Evolutionary conservation across 1,284 basidiomycete genomes (phyloP).

Genomic region (Sporisorium iseilematis-ciliati): DNA sequence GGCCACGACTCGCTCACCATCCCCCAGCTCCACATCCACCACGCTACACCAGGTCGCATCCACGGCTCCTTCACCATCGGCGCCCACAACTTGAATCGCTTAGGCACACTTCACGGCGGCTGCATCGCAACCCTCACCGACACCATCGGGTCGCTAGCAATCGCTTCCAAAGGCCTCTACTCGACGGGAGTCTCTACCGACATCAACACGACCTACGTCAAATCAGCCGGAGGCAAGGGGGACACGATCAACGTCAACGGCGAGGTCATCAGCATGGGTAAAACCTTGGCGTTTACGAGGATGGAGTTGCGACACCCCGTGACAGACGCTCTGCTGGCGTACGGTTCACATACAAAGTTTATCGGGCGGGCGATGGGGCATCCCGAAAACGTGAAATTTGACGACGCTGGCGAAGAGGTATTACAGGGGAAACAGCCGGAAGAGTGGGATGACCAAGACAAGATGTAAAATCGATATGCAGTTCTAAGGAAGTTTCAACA

Average conservation of each 20-base stretch:
- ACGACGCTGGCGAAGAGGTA: conserved; percentile 80
- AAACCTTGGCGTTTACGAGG: conserved; percentile 64
- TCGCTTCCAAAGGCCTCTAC: conserved; percentile 82
- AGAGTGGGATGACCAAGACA: conserved; percentile 38
- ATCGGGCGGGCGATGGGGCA: conserved; percentile 80
- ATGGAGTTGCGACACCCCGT: conserved; percentile 62
- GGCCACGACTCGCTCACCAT: conserved; percentile 65
- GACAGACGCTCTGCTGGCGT: conserved; percentile 53
- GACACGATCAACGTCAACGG: conserved; percentile 50
- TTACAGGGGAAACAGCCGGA: conserved; percentile 74
- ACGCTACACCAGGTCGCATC: conserved; percentile 57
- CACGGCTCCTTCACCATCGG: conserved; percentile 47
- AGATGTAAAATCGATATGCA: conserved; percentile 8
- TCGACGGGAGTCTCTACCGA: conserved; percentile 90
- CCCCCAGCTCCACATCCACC: conserved; percentile 43
- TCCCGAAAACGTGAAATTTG: conserved; percentile 83
- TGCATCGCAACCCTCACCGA: conserved; percentile 86
- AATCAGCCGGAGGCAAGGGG: conserved; percentile 74
- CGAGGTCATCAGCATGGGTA: conserved; percentile 58
- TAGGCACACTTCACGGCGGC: conserved; percentile 80
- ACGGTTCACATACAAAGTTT: conserved; percentile 81
- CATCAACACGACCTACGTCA: conserved; percentile 84
- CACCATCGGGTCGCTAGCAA: conserved; percentile 83
- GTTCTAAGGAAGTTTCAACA: conserved; percentile 26
- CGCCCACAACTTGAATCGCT: conserved; percentile 62